Conservation (phyloP, 805 yeast species). For the Hanseniaspora vineae region DNA sequence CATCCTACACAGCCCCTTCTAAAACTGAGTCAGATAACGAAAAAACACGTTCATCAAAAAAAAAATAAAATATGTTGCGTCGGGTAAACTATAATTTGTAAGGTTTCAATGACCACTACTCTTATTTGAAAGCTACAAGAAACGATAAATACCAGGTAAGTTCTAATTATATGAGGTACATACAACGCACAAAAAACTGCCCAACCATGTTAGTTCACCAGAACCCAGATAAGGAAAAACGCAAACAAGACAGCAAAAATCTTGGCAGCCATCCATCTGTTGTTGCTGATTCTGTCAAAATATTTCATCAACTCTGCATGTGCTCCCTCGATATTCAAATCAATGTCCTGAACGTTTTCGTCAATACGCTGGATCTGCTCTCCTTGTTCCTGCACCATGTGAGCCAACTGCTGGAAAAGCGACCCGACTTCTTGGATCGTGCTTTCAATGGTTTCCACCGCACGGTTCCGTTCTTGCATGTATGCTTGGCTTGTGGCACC, state of each 20-base stretch:
- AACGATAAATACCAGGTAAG: no score
- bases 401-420: conserved; percentile 84
- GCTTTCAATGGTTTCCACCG: conserved; percentile 93
- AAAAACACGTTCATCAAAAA: no score
- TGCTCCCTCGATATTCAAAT: conserved; percentile 82
- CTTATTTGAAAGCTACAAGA: no score
- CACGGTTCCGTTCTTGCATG: conserved; percentile 70
- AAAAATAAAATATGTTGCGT: no score
- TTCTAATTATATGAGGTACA: no score
- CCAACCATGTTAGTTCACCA: conserved; percentile 39
- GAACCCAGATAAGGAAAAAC: conserved; percentile 66
- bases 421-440: conserved; percentile 95
- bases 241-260: conserved; percentile 77
- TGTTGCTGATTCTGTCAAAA: conserved; percentile 74
- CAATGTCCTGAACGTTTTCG: conserved; percentile 86
- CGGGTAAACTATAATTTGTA: no score
- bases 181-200: no score
- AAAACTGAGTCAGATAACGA: no score
- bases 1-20: no score
- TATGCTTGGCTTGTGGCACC: conserved; percentile 43
- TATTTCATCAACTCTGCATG: conserved; percentile 87
- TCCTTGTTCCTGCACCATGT: conserved; percentile 96
- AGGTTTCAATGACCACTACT: no score
- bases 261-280: conserved; percentile 84
- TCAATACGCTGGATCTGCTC: conserved; percentile 93